Evolutionary conservation across 106 monocot species (phyloP), one percentile per base, ranked within the genome.

Genomic region (Apostasia ramifera): DNA sequence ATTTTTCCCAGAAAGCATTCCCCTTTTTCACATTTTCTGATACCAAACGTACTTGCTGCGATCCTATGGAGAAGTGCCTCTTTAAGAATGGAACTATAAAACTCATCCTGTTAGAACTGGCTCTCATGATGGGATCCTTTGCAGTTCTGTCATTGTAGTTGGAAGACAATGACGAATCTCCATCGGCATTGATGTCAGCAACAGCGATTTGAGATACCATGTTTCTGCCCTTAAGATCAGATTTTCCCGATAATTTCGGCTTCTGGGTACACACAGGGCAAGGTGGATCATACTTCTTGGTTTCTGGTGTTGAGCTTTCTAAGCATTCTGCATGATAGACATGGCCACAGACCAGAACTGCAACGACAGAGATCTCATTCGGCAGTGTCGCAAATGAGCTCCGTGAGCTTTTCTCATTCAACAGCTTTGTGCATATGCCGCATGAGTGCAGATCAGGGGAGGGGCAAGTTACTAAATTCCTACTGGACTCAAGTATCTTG

Each of bases 271-370:
- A 94, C 51, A 85, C 40, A 45, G 91, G 90, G 58, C 94, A 94
- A 13, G 82, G 53, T 38, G 94, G 94, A 41, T 94, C 87, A 52
- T 79, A 91, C 55, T 57, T 72, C 12, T 94, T 79, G 9, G 49
- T 47, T 71, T 94, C 94, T 45, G 54, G 12, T 0, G 85, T 91
- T 56, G 85, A 63, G 54, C 58, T 83, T 14, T 94, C 94, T 72
- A 94, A 80, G 76, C 94, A 94, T 6, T 94, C 94, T 26, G 82
- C 94, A 37, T 94, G 94, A 42, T 83, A 94, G 3, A 88, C 79
- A 70, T 94, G 94, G 5, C 91, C 88, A 37, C 94, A 94, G 41
- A 63, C 57, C 4, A 94, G 80, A 73, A 94, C 76, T 3, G 90
- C 87, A 26, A 81, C 85, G 8, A 83, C 81, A 6, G 90, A 66